Evolutionary conservation across 2,329 filamentous ascomycete species (phyloP).

Genomic region (Penicillium freii): DNA sequence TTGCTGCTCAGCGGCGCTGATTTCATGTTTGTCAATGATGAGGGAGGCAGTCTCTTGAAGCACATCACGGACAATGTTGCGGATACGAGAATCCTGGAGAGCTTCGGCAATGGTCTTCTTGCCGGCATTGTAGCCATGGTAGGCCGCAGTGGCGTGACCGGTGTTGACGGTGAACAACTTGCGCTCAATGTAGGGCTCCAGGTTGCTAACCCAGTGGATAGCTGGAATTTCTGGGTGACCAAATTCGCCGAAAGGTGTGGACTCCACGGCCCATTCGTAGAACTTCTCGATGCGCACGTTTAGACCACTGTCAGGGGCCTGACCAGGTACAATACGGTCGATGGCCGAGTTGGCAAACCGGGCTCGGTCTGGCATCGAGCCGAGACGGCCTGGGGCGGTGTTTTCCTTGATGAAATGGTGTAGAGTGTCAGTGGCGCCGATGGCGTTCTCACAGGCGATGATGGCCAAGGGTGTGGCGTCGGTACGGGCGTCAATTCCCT

Average conservation of each 20-base stretch:
- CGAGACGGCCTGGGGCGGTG: constrained; percentile 65
- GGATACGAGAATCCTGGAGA: constrained; percentile 75
- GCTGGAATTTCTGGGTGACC: constrained; percentile 74
- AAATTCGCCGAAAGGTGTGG: constrained; percentile 73
- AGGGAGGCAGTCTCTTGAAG: constrained; percentile 82
- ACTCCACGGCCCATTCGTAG: constrained; percentile 97
- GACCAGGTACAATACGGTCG: constrained; percentile 94
- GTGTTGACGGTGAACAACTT: constrained; percentile 99
- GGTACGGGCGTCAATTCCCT: constrained; percentile 79
- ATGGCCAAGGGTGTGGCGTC: constrained; percentile 71
- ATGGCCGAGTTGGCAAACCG: constrained; percentile 97
- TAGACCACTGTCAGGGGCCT: constrained; percentile 74
- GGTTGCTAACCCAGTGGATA: constrained; percentile 88
- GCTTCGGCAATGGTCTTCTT: constrained; percentile 89
- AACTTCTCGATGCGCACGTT: constrained; percentile 97
- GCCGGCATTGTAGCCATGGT: constrained; percentile 84
- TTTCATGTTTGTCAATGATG: constrained; percentile 83
- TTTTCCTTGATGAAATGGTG: constrained; percentile 77
- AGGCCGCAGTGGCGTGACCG: constrained; percentile 90
- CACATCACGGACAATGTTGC: constrained; percentile 73
- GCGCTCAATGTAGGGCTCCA: constrained; percentile 95
- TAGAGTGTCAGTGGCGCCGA: constrained; percentile 87
- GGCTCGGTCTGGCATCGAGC: constrained; percentile 69
- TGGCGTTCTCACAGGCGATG: constrained; percentile 98
- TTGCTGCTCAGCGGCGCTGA: constrained; percentile 70